Conservation (phyloP, 352 stramenopile genomes). For the Peronospora tabacina region DNA sequence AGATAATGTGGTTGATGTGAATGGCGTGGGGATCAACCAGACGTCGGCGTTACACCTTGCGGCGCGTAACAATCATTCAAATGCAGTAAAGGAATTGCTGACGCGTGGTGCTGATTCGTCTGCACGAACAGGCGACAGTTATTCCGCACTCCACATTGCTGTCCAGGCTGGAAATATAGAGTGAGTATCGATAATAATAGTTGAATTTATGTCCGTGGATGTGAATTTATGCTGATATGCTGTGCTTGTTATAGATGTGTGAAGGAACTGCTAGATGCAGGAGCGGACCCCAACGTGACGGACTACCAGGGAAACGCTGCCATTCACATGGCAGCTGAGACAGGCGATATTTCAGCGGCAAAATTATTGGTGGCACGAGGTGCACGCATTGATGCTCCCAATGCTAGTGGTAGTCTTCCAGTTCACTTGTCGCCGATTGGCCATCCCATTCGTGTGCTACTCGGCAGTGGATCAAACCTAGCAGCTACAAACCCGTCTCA, state of each 20-base stretch:
- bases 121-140: conserved; percentile 68
- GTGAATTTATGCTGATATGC: conserved; percentile 10
- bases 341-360: conserved; percentile 66
- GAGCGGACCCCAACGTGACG: conserved; percentile 69
- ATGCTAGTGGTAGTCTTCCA: conserved; percentile 71
- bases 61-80: conserved; percentile 66
- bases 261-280: conserved; percentile 62
- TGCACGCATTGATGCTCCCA: conserved; percentile 63
- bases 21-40: conserved; percentile 83
- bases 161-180: conserved; percentile 59
- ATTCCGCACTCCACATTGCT: conserved; percentile 72
- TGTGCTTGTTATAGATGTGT: conserved; percentile 37
- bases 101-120: conserved; percentile 57
- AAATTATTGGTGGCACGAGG: conserved; percentile 72
- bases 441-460: conserved; percentile 74
- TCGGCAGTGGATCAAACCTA: conserved; percentile 61
- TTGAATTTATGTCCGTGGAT: not conserved
- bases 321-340: conserved; percentile 76
- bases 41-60: conserved; percentile 73
- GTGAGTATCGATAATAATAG: conserved; percentile 31
- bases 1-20: conserved; percentile 83
- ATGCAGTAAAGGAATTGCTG: conserved; percentile 67
- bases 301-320: conserved; percentile 78
- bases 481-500: conserved; percentile 66
- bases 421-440: conserved; percentile 83